Conservation (phyloP, 1,139 yeast species). For the Magnusiomyces sp. region DNA sequence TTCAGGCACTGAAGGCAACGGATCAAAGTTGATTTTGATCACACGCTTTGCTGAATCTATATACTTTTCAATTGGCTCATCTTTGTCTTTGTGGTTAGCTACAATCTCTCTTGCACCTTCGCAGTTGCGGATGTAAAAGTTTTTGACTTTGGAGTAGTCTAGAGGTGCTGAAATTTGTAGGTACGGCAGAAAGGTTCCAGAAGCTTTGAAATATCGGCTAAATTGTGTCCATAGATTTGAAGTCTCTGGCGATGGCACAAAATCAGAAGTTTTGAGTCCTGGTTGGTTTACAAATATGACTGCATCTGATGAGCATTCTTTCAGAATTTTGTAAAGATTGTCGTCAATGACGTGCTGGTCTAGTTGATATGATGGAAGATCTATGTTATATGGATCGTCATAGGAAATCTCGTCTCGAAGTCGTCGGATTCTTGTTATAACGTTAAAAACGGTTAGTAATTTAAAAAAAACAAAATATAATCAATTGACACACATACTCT, state of each 20-base stretch:
- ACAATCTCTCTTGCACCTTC: constrained; percentile 24
- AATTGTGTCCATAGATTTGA: constrained; percentile 43
- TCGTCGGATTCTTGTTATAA: constrained; percentile 22
- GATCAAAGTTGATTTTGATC: constrained; percentile 46
- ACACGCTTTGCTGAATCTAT: constrained; percentile 55
- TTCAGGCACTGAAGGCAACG: constrained; percentile 33
- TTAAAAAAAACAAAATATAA: background rate
- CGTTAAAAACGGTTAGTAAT: background rate
- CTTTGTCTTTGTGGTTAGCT: constrained; percentile 3
- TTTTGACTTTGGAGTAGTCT: constrained; percentile 42
- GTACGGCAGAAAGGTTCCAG: constrained; percentile 57
- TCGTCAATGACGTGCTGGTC: constrained; percentile 26
- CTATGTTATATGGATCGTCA: constrained; percentile 26
- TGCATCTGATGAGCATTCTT: constrained; percentile 61
- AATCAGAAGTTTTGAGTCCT: constrained; percentile 53
- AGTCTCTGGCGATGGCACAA: constrained; percentile 23
- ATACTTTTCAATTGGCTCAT: constrained; percentile 33
- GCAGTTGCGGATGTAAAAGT: constrained; percentile 27
- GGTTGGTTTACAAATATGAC: constrained; percentile 64
- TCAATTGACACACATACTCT: constrained; percentile 18
- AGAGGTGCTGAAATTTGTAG: constrained; percentile 44
- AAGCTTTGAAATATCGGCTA: constrained; percentile 45
- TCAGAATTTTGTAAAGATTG: constrained; percentile 42
- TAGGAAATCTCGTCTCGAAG: constrained; percentile 24
- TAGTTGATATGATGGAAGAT: constrained; percentile 1